Evolutionary conservation across 2,329 filamentous ascomycete genomes (phyloP), one percentile per base, ranked within the genome.

Genomic region (Colletotrichum caudatum): DNA sequence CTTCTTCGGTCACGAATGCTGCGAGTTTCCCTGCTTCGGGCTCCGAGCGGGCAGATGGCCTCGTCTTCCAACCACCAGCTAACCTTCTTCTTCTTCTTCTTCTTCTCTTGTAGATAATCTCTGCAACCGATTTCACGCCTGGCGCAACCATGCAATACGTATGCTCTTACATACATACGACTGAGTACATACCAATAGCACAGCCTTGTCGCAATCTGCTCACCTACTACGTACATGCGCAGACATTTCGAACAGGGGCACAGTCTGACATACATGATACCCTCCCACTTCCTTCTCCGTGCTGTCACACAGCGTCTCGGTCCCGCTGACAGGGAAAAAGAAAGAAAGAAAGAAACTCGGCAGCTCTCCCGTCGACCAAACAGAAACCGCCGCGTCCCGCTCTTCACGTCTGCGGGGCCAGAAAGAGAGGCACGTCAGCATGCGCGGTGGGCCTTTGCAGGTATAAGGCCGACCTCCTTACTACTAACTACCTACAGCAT

Each of bases 211-310:
- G 56, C 44, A n/a, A 23, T 46, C 44, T n/a, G 39, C 46, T 44
- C 53, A 23, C 50, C 37, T 51, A n/a, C n/a, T n/a, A n/a, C n/a
- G n/a, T n/a, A 53, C 37, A 53, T 37, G 33, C 29, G 58, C 53
- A 64, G n/a, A 39, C 59, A 54, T n/a, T 41, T 59, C 37, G n/a
- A 37, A 48, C 64, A 69, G 59, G 69, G 64, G 44, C 53, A 62
- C 35, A 59, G 58, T 71, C 64, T 69, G 33, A 71, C 69, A 64
- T 63, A 63, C 69, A 68, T 71, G 46, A 59, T 54, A 64, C 65
- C 44, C 50, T 71, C 41, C 64, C 63, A 23, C 46, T 48, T 71
- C 41, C 63, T 56, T 11, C 46, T 54, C 29, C 33, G 29, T 68
- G 35, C 39, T 58, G 41, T 20, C 58, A 35, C 29, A 26, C 26